phyloP scores from a whole-genome alignment of 2,329 filamentous ascomycete genomes.

The Gaeumannomyces tritici region DNA sequence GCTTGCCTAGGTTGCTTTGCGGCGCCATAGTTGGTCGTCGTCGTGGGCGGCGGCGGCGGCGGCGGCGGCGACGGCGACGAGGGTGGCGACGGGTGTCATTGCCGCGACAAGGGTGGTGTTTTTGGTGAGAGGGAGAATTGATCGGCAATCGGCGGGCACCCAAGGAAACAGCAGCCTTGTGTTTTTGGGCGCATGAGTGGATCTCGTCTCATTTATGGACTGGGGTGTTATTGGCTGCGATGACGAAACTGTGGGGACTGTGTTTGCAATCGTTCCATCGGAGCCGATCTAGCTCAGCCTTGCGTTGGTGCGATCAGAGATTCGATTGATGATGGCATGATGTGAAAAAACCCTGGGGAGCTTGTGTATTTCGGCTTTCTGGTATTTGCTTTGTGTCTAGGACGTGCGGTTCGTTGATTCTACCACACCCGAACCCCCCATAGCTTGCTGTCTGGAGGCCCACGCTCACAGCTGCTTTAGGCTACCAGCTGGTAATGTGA shows the following conservation, averaged over 20 bases:
- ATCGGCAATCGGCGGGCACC: background rate
- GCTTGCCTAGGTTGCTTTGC: conserved; percentile 47
- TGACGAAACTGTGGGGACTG: background rate
- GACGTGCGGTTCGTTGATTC: background rate
- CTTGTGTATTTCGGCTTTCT: too few relatives aligned
- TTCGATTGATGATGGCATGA: background rate
- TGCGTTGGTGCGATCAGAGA: background rate
- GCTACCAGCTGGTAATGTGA: background rate
- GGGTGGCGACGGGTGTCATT: background rate
- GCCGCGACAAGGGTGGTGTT: background rate
- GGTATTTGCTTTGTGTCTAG: background rate
- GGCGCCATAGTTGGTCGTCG: conserved; percentile 42
- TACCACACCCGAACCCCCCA: background rate
- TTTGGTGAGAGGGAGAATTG: background rate
- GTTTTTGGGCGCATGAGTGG: background rate
- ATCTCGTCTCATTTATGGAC: background rate
- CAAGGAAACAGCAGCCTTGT: background rate
- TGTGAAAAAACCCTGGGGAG: background rate
- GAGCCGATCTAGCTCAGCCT: background rate
- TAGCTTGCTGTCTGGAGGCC: background rate
- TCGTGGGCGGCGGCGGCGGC: background rate
- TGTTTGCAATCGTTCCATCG: background rate
- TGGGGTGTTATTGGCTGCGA: background rate
- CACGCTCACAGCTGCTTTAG: background rate
- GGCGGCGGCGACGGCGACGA: too few relatives aligned